Evolutionary conservation across 257 asterid genomes (phyloP), one percentile per base, ranked within the genome.

Genomic region (Solanum ahanhuiri): DNA sequence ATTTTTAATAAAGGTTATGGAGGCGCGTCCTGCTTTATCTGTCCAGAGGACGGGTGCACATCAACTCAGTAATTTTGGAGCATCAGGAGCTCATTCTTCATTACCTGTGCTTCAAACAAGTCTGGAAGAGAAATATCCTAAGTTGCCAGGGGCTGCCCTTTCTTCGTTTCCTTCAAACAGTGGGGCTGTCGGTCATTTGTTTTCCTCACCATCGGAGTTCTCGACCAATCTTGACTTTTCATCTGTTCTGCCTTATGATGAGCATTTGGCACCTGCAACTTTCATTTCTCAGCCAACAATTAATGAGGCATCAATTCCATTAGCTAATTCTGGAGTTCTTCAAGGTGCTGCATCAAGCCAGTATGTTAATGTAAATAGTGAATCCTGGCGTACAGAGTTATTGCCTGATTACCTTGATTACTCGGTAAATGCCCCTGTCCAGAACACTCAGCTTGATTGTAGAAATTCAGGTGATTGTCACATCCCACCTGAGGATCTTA

Each of bases 161-260:
- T 88, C 95, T 54, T 86, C 93, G 39, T 76, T 92, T 84, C 86
- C 96, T 88, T 90, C 95, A 79, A 87, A 89, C 84, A 91, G 89
- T 87, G 95, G 90, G 86, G 90, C 87, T 76, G 91, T 85, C 9
- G 93, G 95, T 28, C 93, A 92, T 86, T 87, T 92, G 20, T 91
- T 90, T 85, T 91, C 95, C 86, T 91, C 95, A 48, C 87, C 95
- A 4, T 90, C 97, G 25, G 93, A 92, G 88, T 90, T 89, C 88
- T 91, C 94, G 25, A 87, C 86, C n/a, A 90, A 94, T 87, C 92
- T 91, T 87, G 95, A 93, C 76, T 93, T 88, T 92, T 89, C 97
- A 86, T 87, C 96, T 11, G 45, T 41, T 86, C 91, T 88, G 31
- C 93, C 85, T 37, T 93, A 89, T 84, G 95, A 89, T 86, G 93